Percentiles rank a stretch among this genome's conserved stretches.
These are phyloP conservation scores for Apiospora sp. DNA, from an alignment of 2,329 filamentous ascomycete genomes.

Conservation along the genomic window DNA sequence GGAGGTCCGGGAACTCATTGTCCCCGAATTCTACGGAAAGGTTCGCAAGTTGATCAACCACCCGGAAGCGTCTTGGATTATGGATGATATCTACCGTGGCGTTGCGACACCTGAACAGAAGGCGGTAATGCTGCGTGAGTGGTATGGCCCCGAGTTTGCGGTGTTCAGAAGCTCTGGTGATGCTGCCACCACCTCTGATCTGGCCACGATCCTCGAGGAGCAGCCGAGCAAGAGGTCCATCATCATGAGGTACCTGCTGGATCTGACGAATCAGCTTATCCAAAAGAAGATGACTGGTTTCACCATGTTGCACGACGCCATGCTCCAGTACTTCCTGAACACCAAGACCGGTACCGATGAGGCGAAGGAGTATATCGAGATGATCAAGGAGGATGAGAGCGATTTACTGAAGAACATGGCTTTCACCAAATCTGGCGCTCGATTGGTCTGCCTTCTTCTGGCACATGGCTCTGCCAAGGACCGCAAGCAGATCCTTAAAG, in stretches of 20 bases:
- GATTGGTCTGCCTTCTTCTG: constrained; percentile 81
- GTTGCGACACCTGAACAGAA: constrained; percentile 89
- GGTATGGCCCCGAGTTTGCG: constrained; percentile 94
- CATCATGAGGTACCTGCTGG: constrained; percentile 85
- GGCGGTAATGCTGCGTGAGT: constrained; percentile 84
- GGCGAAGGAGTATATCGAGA: constrained; percentile 85
- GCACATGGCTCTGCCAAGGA: constrained; percentile 92
- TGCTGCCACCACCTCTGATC: constrained; percentile 67
- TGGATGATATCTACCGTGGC: constrained; percentile 94
- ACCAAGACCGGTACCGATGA: constrained; percentile 80
- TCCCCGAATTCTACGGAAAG: constrained; percentile 94
- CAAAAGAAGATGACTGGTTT: constrained; percentile 98
- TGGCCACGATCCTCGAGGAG: constrained; percentile 76
- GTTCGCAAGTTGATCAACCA: constrained; percentile 95
- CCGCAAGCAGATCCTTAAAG: constrained; percentile 85
- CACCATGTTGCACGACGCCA: constrained; percentile 97
- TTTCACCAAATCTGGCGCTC: constrained; percentile 89
- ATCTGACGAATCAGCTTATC: constrained; percentile 89
- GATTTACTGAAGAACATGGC: constrained; percentile 94
- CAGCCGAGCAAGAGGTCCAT: constrained; percentile 86
- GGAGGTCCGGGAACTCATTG: constrained; percentile 86
- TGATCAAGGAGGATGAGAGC: constrained; percentile 89
- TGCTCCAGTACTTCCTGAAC: constrained; percentile 94
- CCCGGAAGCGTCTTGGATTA: constrained; percentile 94
- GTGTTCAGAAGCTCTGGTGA: constrained; percentile 71